phyloP scores from a whole-genome alignment of 75 land plant genomes.

The Sequoia sempervirens region DNA sequence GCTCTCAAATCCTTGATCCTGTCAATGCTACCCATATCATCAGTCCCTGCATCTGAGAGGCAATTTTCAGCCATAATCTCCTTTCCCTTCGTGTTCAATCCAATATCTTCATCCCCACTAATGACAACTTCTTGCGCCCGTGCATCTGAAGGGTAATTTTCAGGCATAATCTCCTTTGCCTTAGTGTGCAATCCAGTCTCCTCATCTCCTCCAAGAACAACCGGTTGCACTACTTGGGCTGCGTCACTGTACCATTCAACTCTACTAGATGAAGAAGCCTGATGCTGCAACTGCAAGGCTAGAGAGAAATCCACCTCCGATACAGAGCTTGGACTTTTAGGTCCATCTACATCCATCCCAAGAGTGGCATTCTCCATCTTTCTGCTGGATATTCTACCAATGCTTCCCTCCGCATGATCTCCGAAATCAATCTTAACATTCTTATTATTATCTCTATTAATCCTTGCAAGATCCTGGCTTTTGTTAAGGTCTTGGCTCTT shows the following conservation, averaged over 20 bases:
- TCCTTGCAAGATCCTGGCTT: conserved; percentile 34
- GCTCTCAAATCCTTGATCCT: conserved; percentile 34
- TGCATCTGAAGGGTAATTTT: not conserved
- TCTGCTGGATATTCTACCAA: not conserved
- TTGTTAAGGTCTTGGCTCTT: conserved; percentile 31
- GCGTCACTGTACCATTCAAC: conserved; percentile 9
- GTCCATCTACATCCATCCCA: conserved; percentile 7
- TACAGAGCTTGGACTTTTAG: conserved; percentile 25
- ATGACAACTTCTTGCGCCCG: conserved; percentile 5
- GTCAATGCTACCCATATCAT: conserved; percentile 25
- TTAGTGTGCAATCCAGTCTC: conserved; percentile 12
- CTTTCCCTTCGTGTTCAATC: conserved; percentile 26
- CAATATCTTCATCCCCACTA: conserved; percentile 9
- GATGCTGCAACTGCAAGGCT: conserved; percentile 29
- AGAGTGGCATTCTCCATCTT: conserved; percentile 14
- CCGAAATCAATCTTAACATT: not conserved
- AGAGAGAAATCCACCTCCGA: conserved; percentile 47
- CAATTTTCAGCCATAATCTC: conserved; percentile 25
- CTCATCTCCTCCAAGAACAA: not conserved
- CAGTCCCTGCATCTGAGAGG: conserved; percentile 20
- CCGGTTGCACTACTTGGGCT: not conserved
- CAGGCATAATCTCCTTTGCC: conserved; percentile 34
- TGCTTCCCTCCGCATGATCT: conserved; percentile 1
- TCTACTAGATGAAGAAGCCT: conserved; percentile 38
- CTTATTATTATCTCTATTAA: conserved; percentile 3